Evolutionary conservation across 2,329 filamentous ascomycete species (phyloP).

Genomic region (Thielaviopsis populi): DNA sequence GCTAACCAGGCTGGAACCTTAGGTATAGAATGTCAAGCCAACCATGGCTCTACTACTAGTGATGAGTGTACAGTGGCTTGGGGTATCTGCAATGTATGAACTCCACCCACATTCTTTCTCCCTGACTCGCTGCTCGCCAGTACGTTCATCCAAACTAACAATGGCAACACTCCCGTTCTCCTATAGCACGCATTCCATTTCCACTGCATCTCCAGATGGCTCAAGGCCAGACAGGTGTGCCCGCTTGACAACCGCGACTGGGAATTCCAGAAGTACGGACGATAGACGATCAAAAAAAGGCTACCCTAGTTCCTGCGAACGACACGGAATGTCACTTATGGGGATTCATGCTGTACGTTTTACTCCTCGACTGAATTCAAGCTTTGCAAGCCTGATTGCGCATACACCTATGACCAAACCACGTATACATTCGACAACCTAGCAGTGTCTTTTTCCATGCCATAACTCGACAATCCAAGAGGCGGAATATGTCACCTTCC

Average conservation of each 20-base stretch:
- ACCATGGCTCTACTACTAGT: constrained; percentile 90
- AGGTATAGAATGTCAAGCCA: constrained; percentile 98
- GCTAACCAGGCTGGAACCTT: constrained; percentile 5
- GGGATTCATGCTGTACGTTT: neutral
- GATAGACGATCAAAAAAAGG: constrained; percentile 26
- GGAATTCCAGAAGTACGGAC: constrained; percentile 99
- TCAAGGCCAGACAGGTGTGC: constrained; percentile 98
- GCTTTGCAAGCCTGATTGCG: neutral
- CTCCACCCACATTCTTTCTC: neutral
- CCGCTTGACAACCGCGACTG: constrained; percentile 95
- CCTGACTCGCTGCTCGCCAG: constrained; percentile 24
- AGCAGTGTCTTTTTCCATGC: neutral
- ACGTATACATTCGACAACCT: neutral
- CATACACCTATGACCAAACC: neutral
- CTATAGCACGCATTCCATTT: constrained; percentile 94
- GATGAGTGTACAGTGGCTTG: constrained; percentile 98
- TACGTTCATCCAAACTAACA: neutral
- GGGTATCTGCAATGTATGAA: constrained; percentile 91
- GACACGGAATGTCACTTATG: neutral
- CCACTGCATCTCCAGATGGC: constrained; percentile 97
- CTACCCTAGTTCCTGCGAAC: neutral
- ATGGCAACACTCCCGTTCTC: neutral
- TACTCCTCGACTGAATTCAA: neutral
- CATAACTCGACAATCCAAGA: neutral
- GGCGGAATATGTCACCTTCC: neutral